Conservation (phyloP, 352 stramenopile genomes). For the Pythium guiyangense region DNA sequence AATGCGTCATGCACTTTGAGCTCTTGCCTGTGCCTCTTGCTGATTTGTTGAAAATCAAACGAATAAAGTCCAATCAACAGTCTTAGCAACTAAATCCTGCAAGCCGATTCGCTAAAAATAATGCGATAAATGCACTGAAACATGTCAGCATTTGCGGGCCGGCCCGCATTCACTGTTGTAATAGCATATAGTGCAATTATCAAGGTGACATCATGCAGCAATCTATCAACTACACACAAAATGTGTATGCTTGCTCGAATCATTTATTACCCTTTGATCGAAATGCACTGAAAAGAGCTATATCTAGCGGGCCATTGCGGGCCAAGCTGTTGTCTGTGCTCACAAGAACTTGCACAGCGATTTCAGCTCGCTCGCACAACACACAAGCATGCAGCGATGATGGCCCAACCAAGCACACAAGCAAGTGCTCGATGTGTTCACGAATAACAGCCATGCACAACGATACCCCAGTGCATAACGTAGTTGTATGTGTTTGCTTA, state of each 20-base stretch:
- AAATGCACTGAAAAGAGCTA: background rate
- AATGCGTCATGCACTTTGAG: background rate
- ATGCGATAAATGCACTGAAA: background rate
- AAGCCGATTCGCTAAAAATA: too few relatives aligned
- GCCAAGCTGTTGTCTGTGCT: too few relatives aligned
- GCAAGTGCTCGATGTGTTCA: background rate
- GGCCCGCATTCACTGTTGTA: background rate
- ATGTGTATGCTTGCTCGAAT: background rate
- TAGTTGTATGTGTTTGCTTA: background rate
- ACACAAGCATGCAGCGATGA: background rate
- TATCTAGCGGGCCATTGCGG: too few relatives aligned
- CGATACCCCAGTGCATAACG: conserved; percentile 1
- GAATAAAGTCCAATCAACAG: background rate
- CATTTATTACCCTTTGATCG: background rate
- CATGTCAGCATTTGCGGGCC: background rate
- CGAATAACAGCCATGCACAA: background rate
- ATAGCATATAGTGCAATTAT: background rate
- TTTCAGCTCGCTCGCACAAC: background rate
- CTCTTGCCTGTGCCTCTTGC: background rate
- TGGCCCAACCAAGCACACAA: background rate
- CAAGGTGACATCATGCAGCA: background rate
- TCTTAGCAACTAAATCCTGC: too few relatives aligned
- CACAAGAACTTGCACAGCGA: too few relatives aligned
- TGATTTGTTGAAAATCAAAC: background rate
- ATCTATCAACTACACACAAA: background rate